These are phyloP conservation scores for Tricholoma terreum DNA, from an alignment of 768 basidiomycete species.

Conservation along the genomic window DNA sequence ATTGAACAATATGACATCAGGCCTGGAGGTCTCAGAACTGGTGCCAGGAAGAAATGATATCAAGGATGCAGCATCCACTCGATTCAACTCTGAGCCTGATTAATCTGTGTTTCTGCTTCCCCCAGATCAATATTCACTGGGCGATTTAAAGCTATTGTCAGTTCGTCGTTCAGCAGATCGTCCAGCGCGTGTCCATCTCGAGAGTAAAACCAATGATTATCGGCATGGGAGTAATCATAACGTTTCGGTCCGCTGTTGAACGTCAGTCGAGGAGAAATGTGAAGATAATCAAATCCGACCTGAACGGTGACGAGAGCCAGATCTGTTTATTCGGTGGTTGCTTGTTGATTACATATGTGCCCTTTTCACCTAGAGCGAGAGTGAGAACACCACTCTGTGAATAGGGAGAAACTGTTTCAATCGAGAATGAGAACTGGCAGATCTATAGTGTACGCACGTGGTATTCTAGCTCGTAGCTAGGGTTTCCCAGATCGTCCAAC, in stretches of 20 bases:
- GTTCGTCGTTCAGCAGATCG: constrained; percentile 65
- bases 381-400: constrained; percentile 87
- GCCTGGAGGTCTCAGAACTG: no score
- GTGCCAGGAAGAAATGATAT: not conserved
- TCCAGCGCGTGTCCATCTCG: constrained; percentile 64
- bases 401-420: not conserved
- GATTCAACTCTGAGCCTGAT: not conserved
- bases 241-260: constrained; percentile 83
- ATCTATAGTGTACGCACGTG: constrained; percentile 47
- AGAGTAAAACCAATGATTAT: constrained; percentile 71
- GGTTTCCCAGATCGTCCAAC: constrained; percentile 55
- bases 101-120: not conserved
- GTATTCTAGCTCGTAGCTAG: constrained; percentile 83
- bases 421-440: constrained; percentile 2
- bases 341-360: constrained; percentile 95
- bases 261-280: not conserved
- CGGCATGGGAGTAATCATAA: constrained; percentile 66
- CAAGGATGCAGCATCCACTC: no score
- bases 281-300: constrained; percentile 43
- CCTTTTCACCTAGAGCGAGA: constrained; percentile 66
- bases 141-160: constrained; percentile 36
- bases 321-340: constrained; percentile 98
- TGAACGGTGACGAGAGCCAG: constrained; percentile 88
- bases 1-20: not conserved
- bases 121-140: constrained; percentile 30